Percentiles rank a stretch among this genome's conserved stretches.
These are phyloP conservation scores for Viola pubescens DNA, from an alignment of 441 rosid genomes.

Conservation along the genomic window DNA sequence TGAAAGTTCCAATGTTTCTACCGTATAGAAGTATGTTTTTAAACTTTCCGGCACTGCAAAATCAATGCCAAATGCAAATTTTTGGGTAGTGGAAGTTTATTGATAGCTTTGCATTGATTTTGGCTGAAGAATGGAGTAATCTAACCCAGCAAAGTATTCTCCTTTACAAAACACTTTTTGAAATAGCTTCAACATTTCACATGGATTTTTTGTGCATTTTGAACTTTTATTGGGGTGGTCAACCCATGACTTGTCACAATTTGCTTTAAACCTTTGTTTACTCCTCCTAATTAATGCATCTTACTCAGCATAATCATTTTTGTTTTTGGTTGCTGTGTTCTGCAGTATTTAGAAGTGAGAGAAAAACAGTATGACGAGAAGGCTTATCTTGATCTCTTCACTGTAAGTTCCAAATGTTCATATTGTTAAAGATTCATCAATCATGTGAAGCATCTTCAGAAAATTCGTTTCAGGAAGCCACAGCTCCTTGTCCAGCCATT, in stretches of 20 bases:
- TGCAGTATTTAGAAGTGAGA: constrained; percentile 73
- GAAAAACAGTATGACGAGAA: constrained; percentile 94
- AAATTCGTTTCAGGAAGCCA: constrained; percentile 45
- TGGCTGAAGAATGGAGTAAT: no score
- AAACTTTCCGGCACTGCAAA: no score
- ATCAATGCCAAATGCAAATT: no score
- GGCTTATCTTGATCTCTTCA: constrained; percentile 69
- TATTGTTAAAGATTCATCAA: constrained; percentile 4
- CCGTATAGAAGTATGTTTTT: no score
- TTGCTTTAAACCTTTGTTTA: not conserved
- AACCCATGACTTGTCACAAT: not conserved
- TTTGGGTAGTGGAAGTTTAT: no score
- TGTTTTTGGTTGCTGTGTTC: constrained; percentile 6
- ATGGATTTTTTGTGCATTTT: not conserved
- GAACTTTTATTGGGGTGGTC: not conserved
- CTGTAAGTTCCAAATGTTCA: constrained; percentile 38
- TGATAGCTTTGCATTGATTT: no score
- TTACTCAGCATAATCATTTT: not conserved
- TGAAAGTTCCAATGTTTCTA: no score
- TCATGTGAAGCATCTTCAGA: constrained; percentile 11
- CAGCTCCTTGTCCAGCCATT: constrained; percentile 57
- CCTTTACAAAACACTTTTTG: no score
- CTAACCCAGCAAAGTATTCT: no score
- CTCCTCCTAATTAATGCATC: constrained; percentile 2
- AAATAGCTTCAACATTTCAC: no score